Percentiles rank a stretch among this genome's conserved stretches.
phyloP scores from a whole-genome alignment of 306 rosid genomes.

The Cicer chorassanicum region DNA sequence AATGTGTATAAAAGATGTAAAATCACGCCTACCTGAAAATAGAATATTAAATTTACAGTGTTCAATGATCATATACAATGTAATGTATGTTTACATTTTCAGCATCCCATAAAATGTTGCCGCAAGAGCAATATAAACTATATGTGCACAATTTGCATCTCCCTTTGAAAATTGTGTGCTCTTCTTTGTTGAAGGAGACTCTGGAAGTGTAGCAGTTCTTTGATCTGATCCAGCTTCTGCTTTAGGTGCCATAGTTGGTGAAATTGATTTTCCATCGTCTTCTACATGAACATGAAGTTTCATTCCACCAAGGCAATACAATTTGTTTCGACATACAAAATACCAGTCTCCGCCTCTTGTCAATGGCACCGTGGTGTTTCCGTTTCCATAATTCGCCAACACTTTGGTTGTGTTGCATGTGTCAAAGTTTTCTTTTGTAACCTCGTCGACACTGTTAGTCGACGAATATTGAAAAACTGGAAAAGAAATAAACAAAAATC shows the following conservation, averaged over 20 bases:
- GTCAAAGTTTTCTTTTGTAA: conserved; percentile 57
- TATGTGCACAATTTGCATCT: conserved; percentile 7
- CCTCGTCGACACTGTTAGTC: conserved; percentile 60
- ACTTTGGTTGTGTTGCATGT: conserved; percentile 73
- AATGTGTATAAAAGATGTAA: too few relatives aligned
- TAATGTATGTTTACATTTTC: not conserved
- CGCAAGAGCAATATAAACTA: conserved; percentile 36
- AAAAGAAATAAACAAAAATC: not conserved
- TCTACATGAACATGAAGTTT: conserved; percentile 65
- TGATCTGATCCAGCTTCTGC: conserved; percentile 43
- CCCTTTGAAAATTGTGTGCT: conserved; percentile 53
- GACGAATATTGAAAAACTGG: conserved; percentile 86
- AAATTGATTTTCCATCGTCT: conserved; percentile 37
- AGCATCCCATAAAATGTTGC: not conserved
- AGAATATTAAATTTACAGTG: not conserved
- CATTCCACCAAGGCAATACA: conserved; percentile 91
- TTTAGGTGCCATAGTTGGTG: conserved; percentile 59
- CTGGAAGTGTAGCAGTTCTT: conserved; percentile 40
- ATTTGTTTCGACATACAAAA: conserved; percentile 71
- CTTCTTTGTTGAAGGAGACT: conserved; percentile 59
- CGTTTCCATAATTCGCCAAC: conserved; percentile 53
- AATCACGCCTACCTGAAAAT: too few relatives aligned
- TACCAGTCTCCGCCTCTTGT: conserved; percentile 66
- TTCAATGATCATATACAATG: conserved; percentile 40
- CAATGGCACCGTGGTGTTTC: conserved; percentile 75